phyloP scores from a whole-genome alignment of 192 early-diverging fungal genomes.

The Backusella circina region DNA sequence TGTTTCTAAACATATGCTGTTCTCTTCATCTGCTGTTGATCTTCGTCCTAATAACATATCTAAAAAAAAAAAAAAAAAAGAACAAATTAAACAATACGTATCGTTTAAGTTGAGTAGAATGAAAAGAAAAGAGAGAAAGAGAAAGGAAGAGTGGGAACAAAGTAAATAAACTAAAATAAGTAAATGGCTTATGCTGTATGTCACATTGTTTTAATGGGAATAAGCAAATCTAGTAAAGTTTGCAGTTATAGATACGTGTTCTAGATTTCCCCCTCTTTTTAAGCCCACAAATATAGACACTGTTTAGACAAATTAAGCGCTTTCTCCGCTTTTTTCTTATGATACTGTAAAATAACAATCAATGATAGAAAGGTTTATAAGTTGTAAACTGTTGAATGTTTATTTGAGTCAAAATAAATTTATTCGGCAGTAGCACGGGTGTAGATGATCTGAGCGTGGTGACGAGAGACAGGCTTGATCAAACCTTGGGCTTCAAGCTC shows the following conservation, averaged over 20 bases:
- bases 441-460: slow-evolving; percentile 92
- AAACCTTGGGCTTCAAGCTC: slow-evolving; percentile 90
- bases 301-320: neutral
- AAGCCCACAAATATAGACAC: neutral
- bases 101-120: neutral
- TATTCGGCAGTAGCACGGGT: slow-evolving; percentile 47
- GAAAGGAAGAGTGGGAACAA: neutral
- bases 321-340: neutral
- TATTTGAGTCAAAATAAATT: slow-evolving; percentile 15
- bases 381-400: slow-evolving; percentile 31
- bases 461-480: slow-evolving; percentile 88
- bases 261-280: slow-evolving; percentile 7
- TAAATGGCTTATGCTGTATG: neutral
- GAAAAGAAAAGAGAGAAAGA: neutral
- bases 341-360: too few species aligned
- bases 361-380: neutral
- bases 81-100: neutral
- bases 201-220: neutral
- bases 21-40: neutral
- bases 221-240: neutral
- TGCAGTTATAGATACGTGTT: neutral
- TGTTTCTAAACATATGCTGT: neutral
- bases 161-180: slow-evolving; percentile 2
- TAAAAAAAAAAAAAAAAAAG: neutral
- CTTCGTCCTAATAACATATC: neutral